Base-by-base conservation (phyloP, 148 eudicot species). In the Mesembryanthemum crystallinum region DNA sequence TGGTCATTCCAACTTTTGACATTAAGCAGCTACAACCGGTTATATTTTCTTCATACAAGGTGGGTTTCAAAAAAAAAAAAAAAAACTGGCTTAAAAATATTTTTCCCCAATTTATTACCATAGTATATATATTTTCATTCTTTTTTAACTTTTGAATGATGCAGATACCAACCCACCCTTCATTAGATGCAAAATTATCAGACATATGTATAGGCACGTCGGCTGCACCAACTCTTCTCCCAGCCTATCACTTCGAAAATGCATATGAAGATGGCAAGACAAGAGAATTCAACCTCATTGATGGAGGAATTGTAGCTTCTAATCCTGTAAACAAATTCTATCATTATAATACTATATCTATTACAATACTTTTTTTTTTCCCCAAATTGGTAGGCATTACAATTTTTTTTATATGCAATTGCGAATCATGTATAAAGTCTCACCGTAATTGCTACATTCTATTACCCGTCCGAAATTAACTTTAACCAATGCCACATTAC, bases 161-260 rank as follows among this genome's bases (percentile, higher is more conserved):
- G 59, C 76, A 84, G 84, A 24, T 78, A 43, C 65, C 61, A 28
- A 73, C 60, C 33, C 69, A 55, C 20, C 85, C 82, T 4, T 65
- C 68, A 5, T 32, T 85, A 81, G 76, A 79, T 73, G 87, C 83
- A 27, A 75, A 70, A 55, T 15, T 82, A 28, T 72, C 82, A 67
- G 87, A 82, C 47, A 79, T 85, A 59, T 85, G 87, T 82, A 64
- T 82, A 55, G 81, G 87, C 52, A 85, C 88, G 3, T 85, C 85
- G 0, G 88, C 88, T 8, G 85, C 84, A 25, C 88, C 88, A 20
- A 82, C 83, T 10, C 29, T 72, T 33, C 58, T 85, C 1, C 88
- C 88, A 0, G 63, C 83, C 24, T 74, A 77, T 65, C 67, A 52
- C 43, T 85, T 85, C 35, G 63, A 82, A 69, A 85, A 80, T 39